Conservation (phyloP, 257 asterid genomes). For the Solanum dulcamara region DNA sequence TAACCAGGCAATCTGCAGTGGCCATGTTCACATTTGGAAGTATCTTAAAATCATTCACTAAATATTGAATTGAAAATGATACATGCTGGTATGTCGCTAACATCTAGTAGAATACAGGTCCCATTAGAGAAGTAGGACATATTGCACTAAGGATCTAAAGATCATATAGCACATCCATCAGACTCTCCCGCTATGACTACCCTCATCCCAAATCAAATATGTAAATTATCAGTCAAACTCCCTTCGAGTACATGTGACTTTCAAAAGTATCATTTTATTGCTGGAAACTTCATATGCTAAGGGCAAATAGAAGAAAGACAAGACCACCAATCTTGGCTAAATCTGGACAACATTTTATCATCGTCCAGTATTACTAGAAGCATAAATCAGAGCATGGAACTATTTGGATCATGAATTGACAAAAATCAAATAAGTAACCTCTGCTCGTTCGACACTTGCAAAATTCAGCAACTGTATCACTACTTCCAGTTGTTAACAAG, state of each 20-base stretch:
- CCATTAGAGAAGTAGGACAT: background rate
- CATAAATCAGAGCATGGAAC: background rate
- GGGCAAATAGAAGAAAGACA: background rate
- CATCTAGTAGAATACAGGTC: background rate
- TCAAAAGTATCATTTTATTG: background rate
- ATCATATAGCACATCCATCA: background rate
- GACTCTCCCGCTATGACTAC: background rate
- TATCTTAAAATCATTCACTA: background rate
- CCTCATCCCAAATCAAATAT: background rate
- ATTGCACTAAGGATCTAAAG: background rate
- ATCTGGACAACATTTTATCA: background rate
- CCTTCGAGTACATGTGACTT: background rate
- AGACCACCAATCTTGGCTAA: background rate
- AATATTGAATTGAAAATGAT: background rate
- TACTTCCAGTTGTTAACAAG: constrained; percentile 33
- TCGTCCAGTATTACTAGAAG: background rate
- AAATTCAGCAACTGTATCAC: constrained; percentile 32
- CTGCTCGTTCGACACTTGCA: constrained; percentile 72
- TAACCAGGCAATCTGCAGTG: constrained; percentile 56
- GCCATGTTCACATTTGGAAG: constrained; percentile 31
- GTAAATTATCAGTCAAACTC: background rate
- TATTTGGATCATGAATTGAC: background rate
- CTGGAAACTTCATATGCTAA: background rate
- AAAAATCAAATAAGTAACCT: constrained; percentile 29
- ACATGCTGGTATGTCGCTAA: background rate